phyloP scores from a whole-genome alignment of 1,284 basidiomycete species.

The Rhodofomes roseus region DNA sequence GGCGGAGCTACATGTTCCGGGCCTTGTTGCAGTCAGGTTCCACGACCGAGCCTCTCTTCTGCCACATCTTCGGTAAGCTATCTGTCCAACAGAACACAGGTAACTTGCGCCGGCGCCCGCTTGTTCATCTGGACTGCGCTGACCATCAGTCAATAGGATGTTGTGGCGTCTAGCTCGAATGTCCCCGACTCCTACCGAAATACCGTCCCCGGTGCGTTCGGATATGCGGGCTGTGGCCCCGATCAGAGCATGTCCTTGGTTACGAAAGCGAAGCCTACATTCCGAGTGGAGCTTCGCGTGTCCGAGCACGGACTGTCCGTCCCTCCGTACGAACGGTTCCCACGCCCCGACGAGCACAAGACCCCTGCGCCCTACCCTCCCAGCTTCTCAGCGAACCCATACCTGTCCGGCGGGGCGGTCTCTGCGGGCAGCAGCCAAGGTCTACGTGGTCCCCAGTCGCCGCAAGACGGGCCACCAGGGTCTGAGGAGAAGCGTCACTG shows the following conservation, averaged over 20 bases:
- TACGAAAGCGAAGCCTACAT: constrained; percentile 10
- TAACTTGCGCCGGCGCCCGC: background rate
- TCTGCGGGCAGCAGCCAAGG: background rate
- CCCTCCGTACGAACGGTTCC: background rate
- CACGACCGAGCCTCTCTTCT: background rate
- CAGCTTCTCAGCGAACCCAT: constrained; percentile 7
- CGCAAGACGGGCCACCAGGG: background rate
- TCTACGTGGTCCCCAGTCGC: background rate
- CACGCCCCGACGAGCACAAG: background rate
- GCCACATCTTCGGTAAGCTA: background rate
- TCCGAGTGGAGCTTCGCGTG: constrained; percentile 10
- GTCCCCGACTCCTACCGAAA: constrained; percentile 9
- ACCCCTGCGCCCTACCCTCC: background rate
- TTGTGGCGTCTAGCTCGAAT: constrained; percentile 12
- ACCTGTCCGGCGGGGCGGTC: constrained; percentile 5
- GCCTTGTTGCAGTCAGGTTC: background rate
- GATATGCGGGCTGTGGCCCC: background rate
- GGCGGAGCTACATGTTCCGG: background rate
- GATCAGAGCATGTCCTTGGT: constrained; percentile 1
- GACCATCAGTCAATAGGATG: constrained; percentile 9
- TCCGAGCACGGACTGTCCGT: background rate
- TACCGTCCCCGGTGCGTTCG: background rate
- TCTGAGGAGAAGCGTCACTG: constrained; percentile 30
- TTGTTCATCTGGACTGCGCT: background rate
- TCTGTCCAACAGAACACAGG: background rate